phyloP scores from a whole-genome alignment of 225 moss, liverwort and hornwort species.

The Sphagnum tenellum region DNA sequence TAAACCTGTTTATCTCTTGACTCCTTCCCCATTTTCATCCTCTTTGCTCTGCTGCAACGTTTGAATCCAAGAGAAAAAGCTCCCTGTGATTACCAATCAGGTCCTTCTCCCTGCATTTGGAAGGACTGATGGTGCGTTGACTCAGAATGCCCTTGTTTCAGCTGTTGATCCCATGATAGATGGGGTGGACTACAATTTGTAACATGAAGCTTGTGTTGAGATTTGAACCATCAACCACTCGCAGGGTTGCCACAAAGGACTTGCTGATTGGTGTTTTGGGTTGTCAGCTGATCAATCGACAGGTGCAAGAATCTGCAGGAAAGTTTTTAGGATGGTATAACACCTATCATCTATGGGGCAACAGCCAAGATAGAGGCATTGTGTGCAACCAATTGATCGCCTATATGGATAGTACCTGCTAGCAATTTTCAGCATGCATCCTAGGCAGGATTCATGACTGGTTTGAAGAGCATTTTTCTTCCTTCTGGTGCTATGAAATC shows the following conservation, averaged over 20 bases:
- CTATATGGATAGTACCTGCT: constrained; percentile 92
- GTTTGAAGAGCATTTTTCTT: no score
- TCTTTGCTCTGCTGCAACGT: neutral
- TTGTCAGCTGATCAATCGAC: constrained; percentile 3
- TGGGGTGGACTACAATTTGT: no score
- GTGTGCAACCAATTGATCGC: constrained; percentile 79
- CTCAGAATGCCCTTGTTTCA: no score
- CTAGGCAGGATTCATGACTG: no score
- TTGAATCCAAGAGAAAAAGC: neutral
- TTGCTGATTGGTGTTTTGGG: no score
- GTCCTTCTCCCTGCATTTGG: neutral
- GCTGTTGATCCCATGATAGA: no score
- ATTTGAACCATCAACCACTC: no score
- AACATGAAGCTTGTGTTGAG: no score
- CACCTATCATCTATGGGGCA: constrained; percentile 82
- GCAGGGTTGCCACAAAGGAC: no score
- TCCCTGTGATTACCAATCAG: no score
- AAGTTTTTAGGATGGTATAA: constrained; percentile 90
- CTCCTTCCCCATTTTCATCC: neutral
- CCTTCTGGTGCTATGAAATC: no score
- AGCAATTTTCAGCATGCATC: neutral
- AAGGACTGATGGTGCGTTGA: no score
- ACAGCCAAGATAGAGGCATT: constrained; percentile 87
- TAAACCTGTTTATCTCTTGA: constrained; percentile 19
- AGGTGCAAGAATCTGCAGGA: constrained; percentile 74